Evolutionary conservation across 1,284 basidiomycete genomes (phyloP), one percentile per base, ranked within the genome.

Genomic region (Cutaneotrichosporon cavernicola): DNA sequence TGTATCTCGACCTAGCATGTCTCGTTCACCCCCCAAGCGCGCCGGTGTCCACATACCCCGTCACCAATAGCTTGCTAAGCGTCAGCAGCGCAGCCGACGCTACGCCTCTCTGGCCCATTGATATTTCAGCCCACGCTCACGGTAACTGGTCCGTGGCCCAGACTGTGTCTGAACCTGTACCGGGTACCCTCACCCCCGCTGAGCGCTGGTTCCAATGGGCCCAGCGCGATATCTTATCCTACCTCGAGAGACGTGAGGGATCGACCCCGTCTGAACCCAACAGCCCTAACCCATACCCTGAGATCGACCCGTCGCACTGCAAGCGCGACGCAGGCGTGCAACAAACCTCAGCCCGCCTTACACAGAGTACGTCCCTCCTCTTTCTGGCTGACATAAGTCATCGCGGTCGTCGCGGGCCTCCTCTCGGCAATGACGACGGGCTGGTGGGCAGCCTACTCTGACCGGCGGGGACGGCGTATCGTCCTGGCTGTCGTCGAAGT

Each of bases 401-500:
- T 91, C 74, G 90, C 88, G 0, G 86, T 89, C 7, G 87, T 85
- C 6, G 89, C 89, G 85, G 93, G 93, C n/a, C 72, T 88, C 6
- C 84, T 95, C 5, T 89, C 89, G 5, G 91, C 90, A 0, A 77
- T 94, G 38, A 92, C 90, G 1, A 91, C 91, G 0, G 90, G 90
- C 10, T 92, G 88, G 85, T 97, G 93, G 93, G 90, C 90, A 43
- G 85, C 86, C 64, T 88, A 89, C 53, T 88, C 90, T 9, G 91
- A 95, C 74, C 83, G 87, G 21, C 80, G 88, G 64, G 93, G 93
- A 11, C 85, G 93, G 32, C 90, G 87, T 5, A 85, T 84, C 55
- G 87, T 95, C 38, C 85, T 96, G 61, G 86, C 88, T 13, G 80
- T 88, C 30, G 82, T 88, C 16, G 87, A 89, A 5, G 69, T 89